Percentiles rank a stretch among this genome's conserved stretches.
These are phyloP conservation scores for Lobosporangium transversale DNA, from an alignment of 192 early-diverging fungal genomes.

Conservation along the genomic window DNA sequence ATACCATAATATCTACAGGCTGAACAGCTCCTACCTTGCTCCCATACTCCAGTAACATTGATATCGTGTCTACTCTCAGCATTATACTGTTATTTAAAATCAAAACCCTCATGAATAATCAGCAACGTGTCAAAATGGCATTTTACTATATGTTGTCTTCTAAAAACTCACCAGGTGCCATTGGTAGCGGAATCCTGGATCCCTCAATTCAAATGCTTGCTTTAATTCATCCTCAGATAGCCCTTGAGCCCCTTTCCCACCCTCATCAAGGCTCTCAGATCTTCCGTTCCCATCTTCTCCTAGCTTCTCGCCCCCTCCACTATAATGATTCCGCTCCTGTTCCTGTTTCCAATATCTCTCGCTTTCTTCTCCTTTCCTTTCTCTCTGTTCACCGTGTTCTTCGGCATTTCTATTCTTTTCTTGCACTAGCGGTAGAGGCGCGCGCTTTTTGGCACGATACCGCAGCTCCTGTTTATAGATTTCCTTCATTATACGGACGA, in stretches of 20 bases:
- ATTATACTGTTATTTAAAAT: constrained; percentile 14
- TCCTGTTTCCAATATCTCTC: background rate
- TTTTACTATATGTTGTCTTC: background rate
- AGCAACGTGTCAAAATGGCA: background rate
- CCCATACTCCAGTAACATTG: constrained; percentile 94
- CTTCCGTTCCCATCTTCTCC: background rate
- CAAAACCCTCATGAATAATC: background rate
- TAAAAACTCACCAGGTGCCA: constrained; percentile 79
- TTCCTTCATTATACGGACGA: background rate
- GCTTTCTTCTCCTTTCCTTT: background rate
- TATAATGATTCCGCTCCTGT: background rate
- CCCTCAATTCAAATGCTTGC: constrained; percentile 60
- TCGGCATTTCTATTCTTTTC: background rate
- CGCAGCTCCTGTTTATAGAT: constrained; percentile 32
- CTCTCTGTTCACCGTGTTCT: background rate
- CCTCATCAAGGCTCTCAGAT: background rate
- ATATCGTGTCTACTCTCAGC: constrained; percentile 77
- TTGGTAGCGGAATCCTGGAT: constrained; percentile 81
- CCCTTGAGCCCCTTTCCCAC: constrained; percentile 10
- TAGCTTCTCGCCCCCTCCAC: background rate
- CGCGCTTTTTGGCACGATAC: constrained; percentile 37
- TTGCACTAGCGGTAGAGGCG: constrained; percentile 20
- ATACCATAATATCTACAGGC: background rate
- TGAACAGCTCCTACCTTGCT: constrained; percentile 25
- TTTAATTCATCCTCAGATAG: constrained; percentile 20